phyloP scores from a whole-genome alignment of 257 asterid species.

The Avicennia marina region DNA sequence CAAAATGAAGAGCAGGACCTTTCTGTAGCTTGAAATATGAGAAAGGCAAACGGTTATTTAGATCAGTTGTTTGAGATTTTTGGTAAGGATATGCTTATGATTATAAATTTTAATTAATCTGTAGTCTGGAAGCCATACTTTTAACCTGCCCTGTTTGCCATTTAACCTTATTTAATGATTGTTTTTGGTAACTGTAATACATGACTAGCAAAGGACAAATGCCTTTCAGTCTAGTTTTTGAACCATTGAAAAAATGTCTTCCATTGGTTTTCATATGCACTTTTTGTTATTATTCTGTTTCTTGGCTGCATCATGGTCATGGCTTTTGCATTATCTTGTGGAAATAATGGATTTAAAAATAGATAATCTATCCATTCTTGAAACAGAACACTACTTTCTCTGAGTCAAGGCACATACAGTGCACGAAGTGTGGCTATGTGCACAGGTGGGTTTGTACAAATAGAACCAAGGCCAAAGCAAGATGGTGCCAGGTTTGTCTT shows the following conservation, averaged over 20 bases:
- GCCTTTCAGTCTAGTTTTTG: background rate
- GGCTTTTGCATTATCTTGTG: background rate
- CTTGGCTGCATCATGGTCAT: background rate
- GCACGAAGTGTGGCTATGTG: constrained; percentile 95
- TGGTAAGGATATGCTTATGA: too few species aligned
- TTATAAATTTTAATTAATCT: too few species aligned
- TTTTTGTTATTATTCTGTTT: constrained; percentile 1
- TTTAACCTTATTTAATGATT: too few species aligned
- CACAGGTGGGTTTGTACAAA: constrained; percentile 97
- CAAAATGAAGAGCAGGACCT: too few species aligned
- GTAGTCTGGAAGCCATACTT: too few species aligned
- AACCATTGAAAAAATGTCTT: background rate
- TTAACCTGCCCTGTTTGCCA: too few species aligned
- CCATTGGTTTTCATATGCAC: background rate
- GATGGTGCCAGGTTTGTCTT: constrained; percentile 92
- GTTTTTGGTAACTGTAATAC: too few species aligned
- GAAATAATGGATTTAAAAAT: constrained; percentile 4
- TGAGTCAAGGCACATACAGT: constrained; percentile 94
- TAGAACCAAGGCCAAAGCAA: constrained; percentile 84
- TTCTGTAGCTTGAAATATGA: background rate
- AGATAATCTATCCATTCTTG: background rate
- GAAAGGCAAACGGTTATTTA: too few species aligned
- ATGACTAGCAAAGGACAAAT: background rate
- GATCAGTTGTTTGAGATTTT: too few species aligned
- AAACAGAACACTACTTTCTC: constrained; percentile 69